Base-by-base conservation (phyloP, 2,329 filamentous ascomycete species). In the Fonsecaea erecta region DNA sequence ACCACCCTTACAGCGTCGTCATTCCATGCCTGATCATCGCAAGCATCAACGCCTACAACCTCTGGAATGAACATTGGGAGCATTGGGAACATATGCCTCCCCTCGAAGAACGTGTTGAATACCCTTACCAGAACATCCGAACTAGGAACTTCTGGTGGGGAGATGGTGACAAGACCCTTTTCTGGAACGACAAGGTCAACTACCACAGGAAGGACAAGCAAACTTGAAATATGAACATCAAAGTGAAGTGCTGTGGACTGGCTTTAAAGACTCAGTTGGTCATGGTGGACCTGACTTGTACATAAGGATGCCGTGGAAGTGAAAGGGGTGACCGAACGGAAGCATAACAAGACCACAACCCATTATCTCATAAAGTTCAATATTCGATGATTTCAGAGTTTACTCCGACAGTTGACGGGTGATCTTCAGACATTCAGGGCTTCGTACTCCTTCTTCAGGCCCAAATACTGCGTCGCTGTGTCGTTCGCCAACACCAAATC, bases 1-100 rank as follows among this genome's bases (percentile, higher is more conserved):
- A 67, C 54, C 52, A 59, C 53, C 8, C 55, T 51, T 64, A 74
- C 77, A 97, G 93, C 80, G 89, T 84, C 75, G 88, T 91, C 71
- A 82, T 90, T 71, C 93, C 94, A 63, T 84, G 81, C 78, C 83
- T 98, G 64, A 81, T 89, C 72, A 82, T 93, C 71, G 88, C 90
- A 66, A 78, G 81, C 72, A 83, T 88, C 81, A 99, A 99, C 80
- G 93, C 93, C 74, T 97, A 90, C 79, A 88, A 89, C 77, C 88
- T 97, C 70, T 99, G 93, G 92, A 88, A 87, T 75, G 92, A 96
- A 83, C 95, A 99, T 82, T 98, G 94, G 94, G 91, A 96, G 82
- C 95, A 99, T 86, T 92, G 90, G 87, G 82, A 80, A 60, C 94
- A 98, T 83, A 82, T 91, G 80, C 87, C 90, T 67, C 91, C 95